Evolutionary conservation across 139 green algal species (phyloP).

Genomic region (Protoeuglena noctilucae): DNA sequence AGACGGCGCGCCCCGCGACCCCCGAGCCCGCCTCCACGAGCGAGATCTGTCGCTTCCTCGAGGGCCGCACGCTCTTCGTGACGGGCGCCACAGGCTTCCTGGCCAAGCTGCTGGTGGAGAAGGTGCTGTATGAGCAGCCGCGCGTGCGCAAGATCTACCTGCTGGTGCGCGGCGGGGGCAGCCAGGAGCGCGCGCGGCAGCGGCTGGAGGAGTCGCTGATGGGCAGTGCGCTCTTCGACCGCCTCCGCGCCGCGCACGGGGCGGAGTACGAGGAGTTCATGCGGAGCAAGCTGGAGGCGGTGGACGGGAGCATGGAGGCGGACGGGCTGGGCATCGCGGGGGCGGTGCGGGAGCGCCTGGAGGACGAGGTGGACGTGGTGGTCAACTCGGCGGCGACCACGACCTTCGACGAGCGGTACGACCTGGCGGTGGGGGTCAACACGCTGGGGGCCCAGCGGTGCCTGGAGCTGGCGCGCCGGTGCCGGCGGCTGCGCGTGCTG

Average conservation of each 20-base stretch:
- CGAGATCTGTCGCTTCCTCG: too few relatives aligned
- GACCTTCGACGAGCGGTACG: constrained; percentile 19
- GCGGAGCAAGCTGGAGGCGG: not conserved
- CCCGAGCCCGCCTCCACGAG: too few relatives aligned
- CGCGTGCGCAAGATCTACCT: not conserved
- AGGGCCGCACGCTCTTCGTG: constrained; percentile 14
- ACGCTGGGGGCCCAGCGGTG: constrained; percentile 5
- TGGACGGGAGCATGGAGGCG: too few relatives aligned
- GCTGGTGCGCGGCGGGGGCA: constrained; percentile 1
- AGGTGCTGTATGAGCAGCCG: too few relatives aligned
- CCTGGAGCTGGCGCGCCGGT: constrained; percentile 8
- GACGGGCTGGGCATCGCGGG: not conserved
- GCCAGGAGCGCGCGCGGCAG: too few relatives aligned
- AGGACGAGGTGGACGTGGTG: constrained; percentile 13
- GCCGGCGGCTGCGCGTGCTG: constrained; percentile 11
- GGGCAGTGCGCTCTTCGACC: constrained; percentile 7
- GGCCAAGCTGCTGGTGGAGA: constrained; percentile 9
- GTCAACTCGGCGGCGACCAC: constrained; percentile 18
- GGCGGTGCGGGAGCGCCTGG: not conserved
- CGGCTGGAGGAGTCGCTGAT: not conserved
- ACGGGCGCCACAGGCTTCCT: constrained; percentile 20
- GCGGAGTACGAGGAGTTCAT: constrained; percentile 9
- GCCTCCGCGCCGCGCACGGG: constrained; percentile 5
- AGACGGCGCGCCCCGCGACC: too few relatives aligned
- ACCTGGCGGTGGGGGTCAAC: constrained; percentile 16